These are phyloP conservation scores for Simmondsia chinensis DNA, from an alignment of 148 eudicot genomes.

Conservation along the genomic window DNA sequence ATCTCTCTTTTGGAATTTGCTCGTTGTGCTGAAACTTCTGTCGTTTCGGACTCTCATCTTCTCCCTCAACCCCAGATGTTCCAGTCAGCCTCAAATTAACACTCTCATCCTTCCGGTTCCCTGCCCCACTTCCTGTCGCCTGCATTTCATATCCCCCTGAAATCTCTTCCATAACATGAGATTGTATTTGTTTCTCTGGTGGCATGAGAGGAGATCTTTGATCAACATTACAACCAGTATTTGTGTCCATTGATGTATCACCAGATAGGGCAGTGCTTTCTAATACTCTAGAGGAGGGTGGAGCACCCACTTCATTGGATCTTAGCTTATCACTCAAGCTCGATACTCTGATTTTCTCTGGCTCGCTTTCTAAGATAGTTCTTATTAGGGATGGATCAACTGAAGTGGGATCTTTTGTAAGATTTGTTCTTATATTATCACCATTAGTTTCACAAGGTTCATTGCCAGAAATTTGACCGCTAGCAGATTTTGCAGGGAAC, in stretches of 20 bases:
- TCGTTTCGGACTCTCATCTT: constrained; percentile 27
- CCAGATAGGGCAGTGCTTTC: constrained; percentile 19
- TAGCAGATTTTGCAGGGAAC: constrained; percentile 32
- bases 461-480: constrained; percentile 64
- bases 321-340: constrained; percentile 22
- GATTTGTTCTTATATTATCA: constrained; percentile 16
- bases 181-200: constrained; percentile 29
- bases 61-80: constrained; percentile 15
- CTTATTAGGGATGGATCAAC: too few species aligned
- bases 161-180: constrained; percentile 24
- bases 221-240: constrained; percentile 12
- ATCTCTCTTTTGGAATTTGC: constrained; percentile 52
- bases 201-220: too few species aligned
- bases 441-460: constrained; percentile 44
- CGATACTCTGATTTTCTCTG: constrained; percentile 11
- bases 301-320: constrained; percentile 9
- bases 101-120: constrained; percentile 15
- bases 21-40: constrained; percentile 49
- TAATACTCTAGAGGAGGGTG: constrained; percentile 23
- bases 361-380: too few species aligned
- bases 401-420: constrained; percentile 13
- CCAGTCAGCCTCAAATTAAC: constrained; percentile 18
- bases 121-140: constrained; percentile 27
- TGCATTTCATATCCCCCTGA: constrained; percentile 24
- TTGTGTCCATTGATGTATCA: constrained; percentile 19